Conservation (phyloP, 108 stramenopile genomes). For the Ochromonas danica region DNA sequence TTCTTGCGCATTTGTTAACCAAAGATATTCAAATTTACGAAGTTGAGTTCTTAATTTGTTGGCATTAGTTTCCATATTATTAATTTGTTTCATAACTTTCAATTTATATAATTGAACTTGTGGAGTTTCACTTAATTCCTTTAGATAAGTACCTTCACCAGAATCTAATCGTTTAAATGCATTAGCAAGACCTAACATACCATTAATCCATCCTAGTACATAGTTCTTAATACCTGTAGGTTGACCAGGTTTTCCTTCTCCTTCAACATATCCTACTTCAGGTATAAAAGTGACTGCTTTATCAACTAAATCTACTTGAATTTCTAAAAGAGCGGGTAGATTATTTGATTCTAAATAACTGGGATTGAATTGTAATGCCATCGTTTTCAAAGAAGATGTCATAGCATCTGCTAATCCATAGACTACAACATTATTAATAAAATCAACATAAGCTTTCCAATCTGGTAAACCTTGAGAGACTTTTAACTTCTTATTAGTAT, state of each 20-base stretch:
- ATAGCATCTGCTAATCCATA: conserved; percentile 39
- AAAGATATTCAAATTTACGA: conserved; percentile 57
- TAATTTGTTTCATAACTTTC: conserved; percentile 12
- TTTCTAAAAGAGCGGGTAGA: conserved; percentile 41
- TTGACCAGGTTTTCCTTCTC: background rate
- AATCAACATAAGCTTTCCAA: conserved; percentile 59
- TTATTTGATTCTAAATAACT: conserved; percentile 32
- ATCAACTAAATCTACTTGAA: conserved; percentile 43
- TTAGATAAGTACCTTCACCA: conserved; percentile 54
- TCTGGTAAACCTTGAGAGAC: conserved; percentile 55
- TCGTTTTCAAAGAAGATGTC: conserved; percentile 25
- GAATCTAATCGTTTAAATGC: conserved; percentile 57
- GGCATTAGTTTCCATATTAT: conserved; percentile 47
- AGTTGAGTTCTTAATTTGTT: conserved; percentile 41
- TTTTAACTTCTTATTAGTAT: conserved; percentile 52
- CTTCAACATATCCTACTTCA: conserved; percentile 29
- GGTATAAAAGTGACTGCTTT: conserved; percentile 38
- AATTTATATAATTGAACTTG: background rate
- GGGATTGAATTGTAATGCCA: conserved; percentile 43
- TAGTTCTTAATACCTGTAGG: conserved; percentile 31
- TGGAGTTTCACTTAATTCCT: conserved; percentile 44
- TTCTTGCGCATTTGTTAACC: conserved; percentile 56
- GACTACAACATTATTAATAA: conserved; percentile 52
- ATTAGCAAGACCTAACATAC: conserved; percentile 34
- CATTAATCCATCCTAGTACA: conserved; percentile 40